Evolutionary conservation across 2,329 filamentous ascomycete species (phyloP).

Genomic region (Venturia asperata): DNA sequence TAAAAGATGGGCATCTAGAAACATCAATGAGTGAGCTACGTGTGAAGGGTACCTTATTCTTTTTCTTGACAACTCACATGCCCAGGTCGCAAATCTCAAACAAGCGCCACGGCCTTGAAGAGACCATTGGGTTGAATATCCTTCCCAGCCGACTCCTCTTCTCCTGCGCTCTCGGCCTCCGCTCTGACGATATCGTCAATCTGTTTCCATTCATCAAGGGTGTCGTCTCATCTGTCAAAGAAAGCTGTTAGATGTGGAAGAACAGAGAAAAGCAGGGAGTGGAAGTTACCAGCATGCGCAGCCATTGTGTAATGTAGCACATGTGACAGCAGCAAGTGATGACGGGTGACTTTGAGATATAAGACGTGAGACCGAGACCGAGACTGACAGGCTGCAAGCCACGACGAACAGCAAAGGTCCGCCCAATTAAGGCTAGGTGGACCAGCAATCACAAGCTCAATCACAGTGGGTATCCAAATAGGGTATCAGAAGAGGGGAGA

Average conservation of each 20-base stretch:
- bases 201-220: not conserved
- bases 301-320: not conserved
- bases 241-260: not conserved
- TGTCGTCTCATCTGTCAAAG: not conserved
- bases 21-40: not conserved
- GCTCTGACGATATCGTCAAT: not conserved
- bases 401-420: not conserved
- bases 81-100: slow-evolving; percentile 20
- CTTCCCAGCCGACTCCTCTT: not conserved
- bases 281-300: not conserved
- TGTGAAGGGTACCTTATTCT: not conserved
- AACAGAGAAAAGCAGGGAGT: not conserved
- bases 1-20: slow-evolving; percentile 56
- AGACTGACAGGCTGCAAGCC: not conserved
- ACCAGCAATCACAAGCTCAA: not conserved
- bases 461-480: not conserved
- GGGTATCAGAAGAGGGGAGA: not conserved
- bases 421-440: not conserved
- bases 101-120: slow-evolving; percentile 13
- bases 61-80: not conserved
- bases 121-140: slow-evolving; percentile 16
- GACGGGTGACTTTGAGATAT: not conserved
- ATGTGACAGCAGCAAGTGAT: not conserved
- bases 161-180: not conserved
- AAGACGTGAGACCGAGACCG: not conserved